Base-by-base conservation (phyloP, 2,329 filamentous ascomycete species). In the Fusarium miscanthi region DNA sequence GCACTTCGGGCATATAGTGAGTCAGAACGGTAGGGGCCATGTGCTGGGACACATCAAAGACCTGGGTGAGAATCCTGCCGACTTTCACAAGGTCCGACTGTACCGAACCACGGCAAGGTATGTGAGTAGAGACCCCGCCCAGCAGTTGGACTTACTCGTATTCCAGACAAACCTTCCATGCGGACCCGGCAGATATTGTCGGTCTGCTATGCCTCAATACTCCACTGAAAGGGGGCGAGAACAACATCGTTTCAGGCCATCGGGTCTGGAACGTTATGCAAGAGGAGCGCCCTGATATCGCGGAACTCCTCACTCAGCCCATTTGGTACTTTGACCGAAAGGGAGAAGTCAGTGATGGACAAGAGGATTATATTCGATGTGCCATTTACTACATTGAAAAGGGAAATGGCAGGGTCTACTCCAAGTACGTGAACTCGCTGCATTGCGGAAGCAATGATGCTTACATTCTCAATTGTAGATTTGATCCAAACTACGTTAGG, bases 261-360 rank as follows among this genome's bases (percentile, higher is more conserved):
- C 84, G 90, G 73, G 92, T 97, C 48, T 97, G 92, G 89, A 97
- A 97, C 81, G 87, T 87, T 41, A 85, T 97, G 54, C 92, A 94
- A 78, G 82, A 82, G 52, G 90, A 95, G 79, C 87, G 93, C n/a
- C 94, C 94, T 0, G 93, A 96, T 76, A 91, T 97, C 4, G 91
- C 93, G 1, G 89, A 92, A 79, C 87, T 90, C 8, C 85, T 97
- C 65, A 91, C 92, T 3, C 84, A 91, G 78, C 94, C 94, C 2
- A 90, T 94, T 73, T 97, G 94, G 94, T 96, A 97, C 84, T 95
- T 97, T 80, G 94, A 97, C 82, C 91, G 94, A 64, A 97, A 97
- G 84, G 94, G 94, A 14, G 94, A 97, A 84, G 90, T 89, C 5
- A 93, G 90, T 37, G 83, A 85, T 17, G 93, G 93, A 25, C 87